phyloP scores from a whole-genome alignment of 345 rosid genomes.

The Cardamine resedifolia region DNA sequence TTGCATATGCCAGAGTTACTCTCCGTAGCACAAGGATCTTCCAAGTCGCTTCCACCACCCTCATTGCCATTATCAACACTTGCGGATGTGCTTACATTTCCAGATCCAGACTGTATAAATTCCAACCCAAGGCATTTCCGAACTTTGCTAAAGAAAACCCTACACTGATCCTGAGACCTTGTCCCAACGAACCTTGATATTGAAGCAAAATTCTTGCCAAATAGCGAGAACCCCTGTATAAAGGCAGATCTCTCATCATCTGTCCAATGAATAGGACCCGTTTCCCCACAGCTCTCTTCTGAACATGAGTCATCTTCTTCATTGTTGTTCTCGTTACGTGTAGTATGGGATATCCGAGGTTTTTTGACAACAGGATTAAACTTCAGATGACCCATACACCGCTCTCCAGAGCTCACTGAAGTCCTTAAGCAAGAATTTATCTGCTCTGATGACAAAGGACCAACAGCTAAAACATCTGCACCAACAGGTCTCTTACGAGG shows the following conservation, averaged over 20 bases:
- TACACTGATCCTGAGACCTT: constrained; percentile 81
- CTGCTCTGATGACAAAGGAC: constrained; percentile 81
- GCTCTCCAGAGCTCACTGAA: constrained; percentile 58
- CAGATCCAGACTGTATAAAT: constrained; percentile 46
- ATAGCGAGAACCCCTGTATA: constrained; percentile 65
- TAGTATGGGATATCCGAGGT: constrained; percentile 56
- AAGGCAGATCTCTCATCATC: constrained; percentile 80
- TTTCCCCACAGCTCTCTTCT: constrained; percentile 91
- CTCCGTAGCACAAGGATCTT: constrained; percentile 61
- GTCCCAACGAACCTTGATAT: constrained; percentile 67
- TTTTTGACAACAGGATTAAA: constrained; percentile 46
- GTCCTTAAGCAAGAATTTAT: constrained; percentile 81
- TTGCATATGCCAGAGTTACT: constrained; percentile 47
- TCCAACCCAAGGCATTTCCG: constrained; percentile 93
- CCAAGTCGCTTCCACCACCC: constrained; percentile 79
- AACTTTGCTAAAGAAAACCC: constrained; percentile 89
- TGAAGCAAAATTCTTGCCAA: constrained; percentile 84
- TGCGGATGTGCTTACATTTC: constrained; percentile 41
- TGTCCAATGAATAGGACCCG: constrained; percentile 85
- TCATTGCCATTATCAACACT: constrained; percentile 53
- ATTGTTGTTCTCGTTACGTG: constrained; percentile 44
- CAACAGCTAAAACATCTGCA: constrained; percentile 85
- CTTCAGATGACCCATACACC: constrained; percentile 45
- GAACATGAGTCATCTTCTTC: constrained; percentile 84
- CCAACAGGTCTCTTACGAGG: constrained; percentile 72